Conservation (phyloP, 805 yeast genomes). For the Teunomyces barrocoloradensis region DNA sequence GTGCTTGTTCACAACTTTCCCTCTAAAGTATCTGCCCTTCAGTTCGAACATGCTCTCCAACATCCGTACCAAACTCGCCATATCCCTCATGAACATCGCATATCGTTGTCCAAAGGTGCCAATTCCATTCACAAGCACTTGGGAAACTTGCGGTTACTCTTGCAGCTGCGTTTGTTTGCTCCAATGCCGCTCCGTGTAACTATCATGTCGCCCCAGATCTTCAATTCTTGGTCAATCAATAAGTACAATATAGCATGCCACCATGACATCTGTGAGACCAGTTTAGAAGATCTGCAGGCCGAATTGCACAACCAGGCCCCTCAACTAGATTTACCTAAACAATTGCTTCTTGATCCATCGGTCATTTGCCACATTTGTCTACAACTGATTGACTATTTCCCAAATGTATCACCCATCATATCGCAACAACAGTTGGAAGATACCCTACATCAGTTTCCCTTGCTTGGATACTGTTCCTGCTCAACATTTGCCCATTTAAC, state of each 20-base stretch:
- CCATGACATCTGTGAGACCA: background rate
- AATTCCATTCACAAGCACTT: constrained; percentile 45
- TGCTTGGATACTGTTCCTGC: constrained; percentile 40
- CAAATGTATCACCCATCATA: constrained; percentile 8
- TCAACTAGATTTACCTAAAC: constrained; percentile 11
- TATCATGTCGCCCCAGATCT: constrained; percentile 35
- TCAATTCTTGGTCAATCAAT: background rate
- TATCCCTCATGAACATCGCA: constrained; percentile 39
- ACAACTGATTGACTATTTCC: constrained; percentile 30
- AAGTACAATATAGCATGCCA: background rate
- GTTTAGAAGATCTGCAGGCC: background rate
- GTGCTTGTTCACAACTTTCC: constrained; percentile 70
- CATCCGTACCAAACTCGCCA: constrained; percentile 67
- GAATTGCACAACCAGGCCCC: constrained; percentile 8
- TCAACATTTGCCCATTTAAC: constrained; percentile 32
- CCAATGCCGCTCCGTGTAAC: constrained; percentile 46
- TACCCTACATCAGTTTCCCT: constrained; percentile 20
- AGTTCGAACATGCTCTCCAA: constrained; percentile 83
- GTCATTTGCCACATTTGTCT: constrained; percentile 30
- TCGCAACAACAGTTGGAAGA: constrained; percentile 3
- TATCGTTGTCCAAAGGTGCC: constrained; percentile 33
- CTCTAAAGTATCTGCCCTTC: constrained; percentile 64
- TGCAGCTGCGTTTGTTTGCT: constrained; percentile 43
- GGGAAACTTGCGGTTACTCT: constrained; percentile 45
- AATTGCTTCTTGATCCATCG: constrained; percentile 15